These are phyloP conservation scores for Laetiporus sulphureus DNA, from an alignment of 1,284 basidiomycete genomes.

Conservation along the genomic window DNA sequence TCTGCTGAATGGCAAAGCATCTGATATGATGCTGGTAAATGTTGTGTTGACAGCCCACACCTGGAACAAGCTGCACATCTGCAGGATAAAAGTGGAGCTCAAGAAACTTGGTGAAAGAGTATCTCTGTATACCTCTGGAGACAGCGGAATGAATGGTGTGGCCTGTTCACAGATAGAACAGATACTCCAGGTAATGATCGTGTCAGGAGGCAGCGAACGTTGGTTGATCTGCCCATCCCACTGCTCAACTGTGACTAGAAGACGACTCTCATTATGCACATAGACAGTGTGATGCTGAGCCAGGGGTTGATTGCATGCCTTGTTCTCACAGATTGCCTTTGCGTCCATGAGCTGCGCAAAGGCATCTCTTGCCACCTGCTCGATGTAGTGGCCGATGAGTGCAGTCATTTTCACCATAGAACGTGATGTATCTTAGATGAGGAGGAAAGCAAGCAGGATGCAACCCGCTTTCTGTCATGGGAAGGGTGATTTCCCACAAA, in stretches of 20 bases:
- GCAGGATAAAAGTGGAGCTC: slow-evolving; percentile 91
- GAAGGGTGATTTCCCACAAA: slow-evolving; percentile 70
- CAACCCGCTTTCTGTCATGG: slow-evolving; percentile 56
- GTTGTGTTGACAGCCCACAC: slow-evolving; percentile 88
- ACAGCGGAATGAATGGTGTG: slow-evolving; percentile 86
- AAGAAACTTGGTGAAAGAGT: slow-evolving; percentile 91
- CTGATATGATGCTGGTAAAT: slow-evolving; percentile 91
- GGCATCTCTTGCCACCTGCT: slow-evolving; percentile 69
- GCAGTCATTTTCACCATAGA: slow-evolving; percentile 90
- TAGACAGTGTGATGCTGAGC: slow-evolving; percentile 85
- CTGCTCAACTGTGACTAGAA: slow-evolving; percentile 83
- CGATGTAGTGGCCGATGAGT: slow-evolving; percentile 92
- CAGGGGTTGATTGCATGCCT: slow-evolving; percentile 77
- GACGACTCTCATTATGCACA: slow-evolving; percentile 82
- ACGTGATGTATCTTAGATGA: slow-evolving; percentile 68
- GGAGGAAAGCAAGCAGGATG: slow-evolving; percentile 70
- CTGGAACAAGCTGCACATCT: slow-evolving; percentile 74
- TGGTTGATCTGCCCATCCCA: slow-evolving; percentile 73
- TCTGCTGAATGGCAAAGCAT: slow-evolving; percentile 80
- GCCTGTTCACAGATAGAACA: slow-evolving; percentile 79
- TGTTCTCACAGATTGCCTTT: slow-evolving; percentile 73
- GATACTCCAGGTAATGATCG: slow-evolving; percentile 89
- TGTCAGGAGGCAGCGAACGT: slow-evolving; percentile 49
- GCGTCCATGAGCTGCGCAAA: slow-evolving; percentile 63
- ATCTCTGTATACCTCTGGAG: slow-evolving; percentile 89